Base-by-base conservation (phyloP, 2,329 filamentous ascomycete genomes). In the Penicillium janthinellum region DNA sequence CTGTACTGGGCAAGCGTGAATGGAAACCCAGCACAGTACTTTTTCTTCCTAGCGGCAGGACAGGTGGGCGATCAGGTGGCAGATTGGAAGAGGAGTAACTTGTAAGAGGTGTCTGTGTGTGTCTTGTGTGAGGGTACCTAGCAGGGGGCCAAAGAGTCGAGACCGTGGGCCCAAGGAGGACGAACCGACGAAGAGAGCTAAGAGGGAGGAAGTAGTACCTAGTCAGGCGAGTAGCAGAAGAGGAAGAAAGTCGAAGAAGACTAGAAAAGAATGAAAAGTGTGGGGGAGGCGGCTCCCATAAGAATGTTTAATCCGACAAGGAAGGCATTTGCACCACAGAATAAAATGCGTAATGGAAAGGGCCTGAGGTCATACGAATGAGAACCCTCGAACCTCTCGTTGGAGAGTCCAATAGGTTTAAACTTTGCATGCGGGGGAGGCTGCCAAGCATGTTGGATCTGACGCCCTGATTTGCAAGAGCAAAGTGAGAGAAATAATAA, bases 381-480 rank as follows among this genome's bases (percentile, higher is more conserved):
- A 31, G 49, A 38, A 37, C 28, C 28, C 47, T 54, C 14, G 38
- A 57, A 50, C 41, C 25, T 53, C 50, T 25, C 49, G 12, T 51
- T 39, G 22, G 39, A 52, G 49, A 37, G 25, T 49, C 28, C 20
- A 28, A 54, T 41, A 31, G 50, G 41, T 58, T 61, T 57, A 66
- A 63, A 68, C 63, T 66, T 67, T 66, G 22, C 57, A 65, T 69
- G 67, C 66, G 67, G 67, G 66, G 67, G 61, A 68, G 59, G 58
- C 65, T 66, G 65, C 64, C 65, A 64, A 66, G 64, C 59, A 66
- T 67, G 63, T 62, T 59, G 65, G 56, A 64, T 61, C 57, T 42
- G 55, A 62, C 41, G 55, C 60, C 57, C 58, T 68, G 64, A 67
- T 67, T 66, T 67, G 66, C 64, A 66, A 31, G 60, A 63, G 65